These are phyloP conservation scores for Peterozyma toletana DNA, from an alignment of 805 yeast genomes.

Conservation along the genomic window DNA sequence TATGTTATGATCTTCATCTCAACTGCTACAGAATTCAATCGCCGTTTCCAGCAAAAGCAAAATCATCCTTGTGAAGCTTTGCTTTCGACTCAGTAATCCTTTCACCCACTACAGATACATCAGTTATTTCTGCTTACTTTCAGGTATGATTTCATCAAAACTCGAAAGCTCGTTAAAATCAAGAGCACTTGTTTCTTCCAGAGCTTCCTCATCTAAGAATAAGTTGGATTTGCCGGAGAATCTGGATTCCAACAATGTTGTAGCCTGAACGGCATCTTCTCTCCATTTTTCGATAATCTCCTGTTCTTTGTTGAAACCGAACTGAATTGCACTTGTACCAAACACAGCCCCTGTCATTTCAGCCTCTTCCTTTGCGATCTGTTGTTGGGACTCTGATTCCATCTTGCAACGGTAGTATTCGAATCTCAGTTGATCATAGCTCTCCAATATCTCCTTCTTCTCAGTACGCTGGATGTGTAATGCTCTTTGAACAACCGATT, in stretches of 20 bases:
- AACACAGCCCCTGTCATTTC: conserved; percentile 78
- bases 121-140: too few species aligned
- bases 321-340: conserved; percentile 52
- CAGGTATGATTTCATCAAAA: not conserved
- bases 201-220: conserved; percentile 18
- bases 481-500: conserved; percentile 74
- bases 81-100: too few species aligned
- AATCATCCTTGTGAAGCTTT: too few species aligned
- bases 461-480: conserved; percentile 37
- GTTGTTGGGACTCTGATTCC: conserved; percentile 69
- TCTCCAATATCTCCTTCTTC: conserved; percentile 39
- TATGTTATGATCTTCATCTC: too few species aligned
- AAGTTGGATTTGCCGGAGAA: conserved; percentile 7
- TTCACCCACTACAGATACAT: too few species aligned
- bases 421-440: conserved; percentile 79
- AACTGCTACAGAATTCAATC: too few species aligned
- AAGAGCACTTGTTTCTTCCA: conserved; percentile 4
- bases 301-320: conserved; percentile 69
- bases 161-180: not conserved
- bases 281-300: conserved; percentile 68
- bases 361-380: conserved; percentile 75
- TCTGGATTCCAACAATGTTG: conserved; percentile 48
- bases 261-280: conserved; percentile 55
- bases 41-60: too few species aligned
- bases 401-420: conserved; percentile 86